Conservation (phyloP, 129 eudicot genomes). For the Centaurea solstitialis region DNA sequence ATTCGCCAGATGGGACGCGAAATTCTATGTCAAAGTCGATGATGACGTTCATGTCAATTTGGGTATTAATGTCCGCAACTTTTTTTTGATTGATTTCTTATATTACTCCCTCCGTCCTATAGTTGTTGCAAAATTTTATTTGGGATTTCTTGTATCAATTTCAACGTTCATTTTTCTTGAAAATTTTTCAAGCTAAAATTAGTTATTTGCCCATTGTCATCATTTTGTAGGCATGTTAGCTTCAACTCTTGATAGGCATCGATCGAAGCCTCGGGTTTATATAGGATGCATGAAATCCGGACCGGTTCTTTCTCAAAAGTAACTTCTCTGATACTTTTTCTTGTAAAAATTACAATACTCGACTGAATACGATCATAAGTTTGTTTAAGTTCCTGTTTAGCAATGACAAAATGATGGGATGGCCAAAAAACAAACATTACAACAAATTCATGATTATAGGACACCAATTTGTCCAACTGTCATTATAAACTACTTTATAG, state of each 20-base stretch:
- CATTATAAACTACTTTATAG: neutral
- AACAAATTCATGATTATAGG: neutral
- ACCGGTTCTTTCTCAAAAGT: conserved; percentile 69
- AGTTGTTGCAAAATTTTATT: too few species aligned
- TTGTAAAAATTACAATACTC: neutral
- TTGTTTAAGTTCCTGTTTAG: neutral
- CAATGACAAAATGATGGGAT: neutral
- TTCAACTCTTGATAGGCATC: conserved; percentile 58
- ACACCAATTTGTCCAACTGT: neutral
- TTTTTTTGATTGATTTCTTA: neutral
- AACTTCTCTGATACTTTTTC: conserved; percentile 1
- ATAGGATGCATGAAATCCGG: conserved; percentile 78
- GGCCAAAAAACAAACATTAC: neutral
- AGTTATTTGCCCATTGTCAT: conserved; percentile 1
- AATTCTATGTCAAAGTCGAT: conserved; percentile 69
- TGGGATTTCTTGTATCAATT: too few species aligned
- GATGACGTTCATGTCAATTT: conserved; percentile 81
- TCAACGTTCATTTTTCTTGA: neutral
- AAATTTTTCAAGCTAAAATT: neutral
- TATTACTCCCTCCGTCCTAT: neutral
- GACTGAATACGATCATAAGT: neutral
- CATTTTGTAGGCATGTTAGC: conserved; percentile 50
- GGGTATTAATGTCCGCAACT: conserved; percentile 20
- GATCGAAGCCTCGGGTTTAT: conserved; percentile 56
- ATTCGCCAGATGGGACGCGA: conserved; percentile 74